Conservation (phyloP, 2,329 filamentous ascomycete species). For the Metarhizium robertsii region DNA sequence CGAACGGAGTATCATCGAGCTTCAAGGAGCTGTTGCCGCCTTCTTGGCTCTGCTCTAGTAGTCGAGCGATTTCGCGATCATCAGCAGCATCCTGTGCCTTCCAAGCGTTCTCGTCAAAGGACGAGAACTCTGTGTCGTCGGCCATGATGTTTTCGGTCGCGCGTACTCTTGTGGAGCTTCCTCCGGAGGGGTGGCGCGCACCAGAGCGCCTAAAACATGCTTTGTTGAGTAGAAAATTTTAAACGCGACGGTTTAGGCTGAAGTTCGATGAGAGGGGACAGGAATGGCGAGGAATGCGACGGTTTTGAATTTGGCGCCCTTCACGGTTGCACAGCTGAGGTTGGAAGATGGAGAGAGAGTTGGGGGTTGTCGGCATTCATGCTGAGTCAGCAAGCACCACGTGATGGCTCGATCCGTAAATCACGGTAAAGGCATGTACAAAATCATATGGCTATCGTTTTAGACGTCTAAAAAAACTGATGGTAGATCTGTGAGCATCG, state of each 20-base stretch:
- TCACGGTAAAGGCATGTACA: too few species aligned
- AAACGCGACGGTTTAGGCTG: not conserved
- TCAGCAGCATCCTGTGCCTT: slow-evolving; percentile 39
- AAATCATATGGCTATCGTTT: too few species aligned
- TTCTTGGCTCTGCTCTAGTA: slow-evolving; percentile 33
- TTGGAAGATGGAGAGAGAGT: not conserved
- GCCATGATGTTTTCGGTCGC: slow-evolving; percentile 18
- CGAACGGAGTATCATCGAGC: slow-evolving; percentile 40
- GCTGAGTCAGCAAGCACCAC: not conserved
- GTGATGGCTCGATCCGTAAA: not conserved
- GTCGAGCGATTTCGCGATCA: slow-evolving; percentile 34
- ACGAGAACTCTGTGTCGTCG: slow-evolving; percentile 23
- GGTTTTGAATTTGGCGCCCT: not conserved
- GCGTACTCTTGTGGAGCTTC: slow-evolving; percentile 14
- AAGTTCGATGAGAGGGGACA: not conserved
- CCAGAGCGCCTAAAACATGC: slow-evolving; percentile 16
- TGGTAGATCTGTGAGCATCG: too few species aligned
- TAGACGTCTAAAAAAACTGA: too few species aligned
- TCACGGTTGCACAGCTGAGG: not conserved
- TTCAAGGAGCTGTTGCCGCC: slow-evolving; percentile 28
- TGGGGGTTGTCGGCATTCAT: too few species aligned
- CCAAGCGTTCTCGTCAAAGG: slow-evolving; percentile 26
- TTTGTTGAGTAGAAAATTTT: slow-evolving; percentile 8
- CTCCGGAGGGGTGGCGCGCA: slow-evolving; percentile 13
- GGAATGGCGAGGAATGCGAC: not conserved